phyloP scores from a whole-genome alignment of 495 filamentous ascomycete species.

The Trichoderma asperelloides region DNA sequence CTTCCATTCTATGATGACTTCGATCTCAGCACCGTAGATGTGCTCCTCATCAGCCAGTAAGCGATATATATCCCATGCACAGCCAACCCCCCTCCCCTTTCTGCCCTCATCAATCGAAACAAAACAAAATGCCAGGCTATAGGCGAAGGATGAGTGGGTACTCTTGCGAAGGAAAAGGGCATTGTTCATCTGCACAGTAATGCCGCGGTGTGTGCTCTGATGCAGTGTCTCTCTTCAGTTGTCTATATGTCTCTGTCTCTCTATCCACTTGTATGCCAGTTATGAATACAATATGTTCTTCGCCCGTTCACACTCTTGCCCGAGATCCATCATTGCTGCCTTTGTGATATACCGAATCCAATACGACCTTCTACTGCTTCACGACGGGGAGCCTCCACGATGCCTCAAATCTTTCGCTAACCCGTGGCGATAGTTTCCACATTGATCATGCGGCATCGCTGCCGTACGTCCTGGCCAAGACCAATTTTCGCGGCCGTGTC shows the following conservation, averaged over 20 bases:
- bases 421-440: constrained; percentile 63
- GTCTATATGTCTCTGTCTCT: constrained; percentile 2
- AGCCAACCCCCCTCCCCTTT: not conserved
- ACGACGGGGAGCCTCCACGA: not conserved
- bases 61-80: constrained; percentile 28
- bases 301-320: constrained; percentile 1
- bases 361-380: not conserved
- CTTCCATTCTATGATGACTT: constrained; percentile 98
- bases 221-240: constrained; percentile 2
- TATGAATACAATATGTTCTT: constrained; percentile 9
- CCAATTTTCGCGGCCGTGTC: constrained; percentile 90
- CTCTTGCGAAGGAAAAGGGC: not conserved
- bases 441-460: constrained; percentile 94
- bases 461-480: constrained; percentile 94
- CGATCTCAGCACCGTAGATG: constrained; percentile 92
- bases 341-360: not conserved
- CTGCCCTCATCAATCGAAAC: not conserved
- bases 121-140: not conserved
- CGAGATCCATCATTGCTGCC: not conserved
- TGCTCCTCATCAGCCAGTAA: constrained; percentile 97
- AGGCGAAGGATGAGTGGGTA: constrained; percentile 4
- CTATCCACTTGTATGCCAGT: constrained; percentile 8
- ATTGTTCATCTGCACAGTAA: not conserved
- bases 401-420: constrained; percentile 19
- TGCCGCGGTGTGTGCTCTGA: not conserved